A percentile compares a stretch with the other conserved stretches of the same genome.
Evolutionary conservation across 345 rosid species (phyloP).

Genomic region (Eutrema yunnanense): DNA sequence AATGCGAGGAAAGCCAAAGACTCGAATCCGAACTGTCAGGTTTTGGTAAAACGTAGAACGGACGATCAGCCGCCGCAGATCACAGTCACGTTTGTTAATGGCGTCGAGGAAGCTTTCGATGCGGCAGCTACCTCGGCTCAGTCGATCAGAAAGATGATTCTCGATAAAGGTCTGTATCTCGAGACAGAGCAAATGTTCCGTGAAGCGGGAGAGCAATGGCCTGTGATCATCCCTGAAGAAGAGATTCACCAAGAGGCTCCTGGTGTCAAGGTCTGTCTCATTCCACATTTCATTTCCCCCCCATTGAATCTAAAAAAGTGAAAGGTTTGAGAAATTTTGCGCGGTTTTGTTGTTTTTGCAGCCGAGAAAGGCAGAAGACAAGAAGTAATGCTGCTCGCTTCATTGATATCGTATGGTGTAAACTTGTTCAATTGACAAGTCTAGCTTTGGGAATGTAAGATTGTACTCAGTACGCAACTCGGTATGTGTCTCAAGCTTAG

Average conservation of each 20-base stretch:
- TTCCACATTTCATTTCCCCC: neutral
- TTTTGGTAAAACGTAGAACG: conserved; percentile 80
- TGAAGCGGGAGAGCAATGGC: conserved; percentile 91
- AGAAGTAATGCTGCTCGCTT: conserved; percentile 29
- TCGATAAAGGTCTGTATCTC: conserved; percentile 67
- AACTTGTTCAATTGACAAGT: neutral
- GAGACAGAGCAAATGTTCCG: conserved; percentile 95
- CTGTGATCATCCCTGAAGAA: conserved; percentile 69
- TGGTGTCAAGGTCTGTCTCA: conserved; percentile 60
- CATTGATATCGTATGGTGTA: neutral
- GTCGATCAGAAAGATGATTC: conserved; percentile 65
- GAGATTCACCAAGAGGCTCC: conserved; percentile 63
- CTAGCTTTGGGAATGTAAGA: neutral
- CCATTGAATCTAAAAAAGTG: neutral
- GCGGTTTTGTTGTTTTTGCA: conserved; percentile 13
- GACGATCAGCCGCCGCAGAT: conserved; percentile 83
- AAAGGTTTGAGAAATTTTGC: neutral
- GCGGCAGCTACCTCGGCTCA: conserved; percentile 77
- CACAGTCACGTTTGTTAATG: conserved; percentile 76
- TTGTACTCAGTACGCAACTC: neutral
- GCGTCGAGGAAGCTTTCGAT: conserved; percentile 73
- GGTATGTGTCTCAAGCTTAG: neutral
- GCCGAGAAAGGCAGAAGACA: conserved; percentile 86
- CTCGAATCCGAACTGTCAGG: conserved; percentile 77
- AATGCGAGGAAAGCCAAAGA: conserved; percentile 83